phyloP scores from a whole-genome alignment of 2,329 filamentous ascomycete species.

The Fusarium foetens region DNA sequence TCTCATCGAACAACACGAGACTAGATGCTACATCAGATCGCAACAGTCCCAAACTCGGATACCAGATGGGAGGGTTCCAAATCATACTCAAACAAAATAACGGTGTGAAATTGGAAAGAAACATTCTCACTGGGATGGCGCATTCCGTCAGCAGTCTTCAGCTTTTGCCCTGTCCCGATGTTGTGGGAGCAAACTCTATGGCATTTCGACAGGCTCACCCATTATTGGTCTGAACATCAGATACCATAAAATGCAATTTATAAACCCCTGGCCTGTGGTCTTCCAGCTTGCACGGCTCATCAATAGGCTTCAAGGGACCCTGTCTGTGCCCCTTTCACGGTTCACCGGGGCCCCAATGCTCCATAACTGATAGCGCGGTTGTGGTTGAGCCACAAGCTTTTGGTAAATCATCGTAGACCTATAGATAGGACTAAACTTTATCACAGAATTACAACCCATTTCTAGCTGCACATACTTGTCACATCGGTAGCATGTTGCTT shows the following conservation, averaged over 20 bases:
- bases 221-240: constrained; percentile 18
- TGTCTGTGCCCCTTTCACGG: constrained; percentile 33
- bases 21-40: constrained; percentile 4
- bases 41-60: neutral
- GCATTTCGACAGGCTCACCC: neutral
- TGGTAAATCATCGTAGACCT: neutral
- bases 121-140: neutral
- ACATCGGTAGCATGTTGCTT: neutral
- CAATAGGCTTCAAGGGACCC: constrained; percentile 6
- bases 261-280: constrained; percentile 6
- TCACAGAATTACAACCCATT: neutral
- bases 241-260: constrained; percentile 25
- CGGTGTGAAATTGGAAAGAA: neutral
- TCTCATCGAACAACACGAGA: neutral
- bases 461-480: constrained; percentile 5
- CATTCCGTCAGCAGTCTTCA: constrained; percentile 10
- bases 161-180: neutral
- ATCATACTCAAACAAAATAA: neutral
- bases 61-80: neutral
- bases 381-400: neutral
- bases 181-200: neutral
- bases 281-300: constrained; percentile 20
- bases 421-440: neutral
- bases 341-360: neutral
- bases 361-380: neutral